Evolutionary conservation across 345 rosid genomes (phyloP), one percentile per base, ranked within the genome.

Genomic region (Stellera chamaejasme): DNA sequence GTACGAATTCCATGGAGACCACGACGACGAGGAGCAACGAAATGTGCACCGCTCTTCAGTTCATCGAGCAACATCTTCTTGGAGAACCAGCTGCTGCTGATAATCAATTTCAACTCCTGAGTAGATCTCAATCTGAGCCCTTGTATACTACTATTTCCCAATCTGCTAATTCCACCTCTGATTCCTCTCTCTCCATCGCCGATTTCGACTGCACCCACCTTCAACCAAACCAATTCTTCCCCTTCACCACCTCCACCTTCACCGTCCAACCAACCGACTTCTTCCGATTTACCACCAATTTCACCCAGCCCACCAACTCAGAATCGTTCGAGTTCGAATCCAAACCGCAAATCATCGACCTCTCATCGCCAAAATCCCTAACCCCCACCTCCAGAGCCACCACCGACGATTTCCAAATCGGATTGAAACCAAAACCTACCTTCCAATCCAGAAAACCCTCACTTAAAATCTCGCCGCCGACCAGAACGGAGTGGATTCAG

Each of bases 1-100:
- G 5, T n/a, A n/a, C n/a, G n/a, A 32, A 32, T 32, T 32, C 5
- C 10, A 81, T 80, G 88, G 77, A 76, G 1, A 58, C 72, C 0
- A 69, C 72, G 27, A 58, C 72, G 0, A 69, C 72, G 27, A 54
- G 15, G 23, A 19, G 23, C 23, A 19, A 19, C 25, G 80, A 75
- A 52, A 73, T 65, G 10, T 69, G 78, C 0, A 53, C n/a, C 23
- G 66, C 82, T 43, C 82, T 90, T 42, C 73, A 53, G 61, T 55
- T 69, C 50, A 82, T 90, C 56, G 36, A 81, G 64, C 77, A 69
- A 10, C 77, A 79, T 55, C 76, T 90, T 28, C 72, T 90, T 16
- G 82, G 64, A 36, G 96, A 84, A 14, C 4, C 25, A 48, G 49
- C 48, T 11, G 43, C 13, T 23, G 12, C 27, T 10, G 10, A 27